These are phyloP conservation scores for Sarocladium strictum DNA, from an alignment of 2,329 filamentous ascomycete species.

Conservation along the genomic window DNA sequence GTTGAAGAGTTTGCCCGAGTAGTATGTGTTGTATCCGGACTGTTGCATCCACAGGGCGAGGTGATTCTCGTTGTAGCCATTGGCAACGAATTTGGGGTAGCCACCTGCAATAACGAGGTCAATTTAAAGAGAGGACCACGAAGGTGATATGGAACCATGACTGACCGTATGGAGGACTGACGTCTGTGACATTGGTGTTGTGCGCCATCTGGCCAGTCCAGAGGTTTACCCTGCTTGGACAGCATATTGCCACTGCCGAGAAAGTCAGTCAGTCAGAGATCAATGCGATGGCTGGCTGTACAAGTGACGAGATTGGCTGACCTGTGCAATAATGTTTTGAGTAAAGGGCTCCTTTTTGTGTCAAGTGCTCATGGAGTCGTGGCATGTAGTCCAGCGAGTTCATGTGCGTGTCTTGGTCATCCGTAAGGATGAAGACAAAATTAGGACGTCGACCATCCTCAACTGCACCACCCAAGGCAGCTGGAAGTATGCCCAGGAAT, in stretches of 20 bases:
- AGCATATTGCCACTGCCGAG: constrained; percentile 10
- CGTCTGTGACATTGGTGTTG: constrained; percentile 13
- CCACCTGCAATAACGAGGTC: too few species aligned
- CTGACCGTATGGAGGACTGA: constrained; percentile 8
- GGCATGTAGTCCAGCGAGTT: constrained; percentile 3
- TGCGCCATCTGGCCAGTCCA: constrained; percentile 11
- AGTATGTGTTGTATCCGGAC: constrained; percentile 45
- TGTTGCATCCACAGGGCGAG: constrained; percentile 45
- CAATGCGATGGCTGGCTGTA: too few species aligned
- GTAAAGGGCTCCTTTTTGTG: constrained; percentile 8
- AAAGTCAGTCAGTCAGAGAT: too few species aligned
- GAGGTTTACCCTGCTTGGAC: constrained; percentile 10
- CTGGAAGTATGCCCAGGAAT: too few species aligned
- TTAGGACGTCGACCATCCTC: too few species aligned
- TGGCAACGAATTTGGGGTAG: constrained; percentile 43
- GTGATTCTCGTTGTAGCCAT: constrained; percentile 43
- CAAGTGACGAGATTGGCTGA: too few species aligned
- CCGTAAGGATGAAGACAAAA: neutral
- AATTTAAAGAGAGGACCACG: too few species aligned
- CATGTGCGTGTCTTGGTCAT: neutral
- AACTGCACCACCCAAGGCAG: too few species aligned
- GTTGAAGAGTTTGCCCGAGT: constrained; percentile 50
- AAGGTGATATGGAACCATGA: too few species aligned
- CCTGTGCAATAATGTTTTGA: constrained; percentile 12
- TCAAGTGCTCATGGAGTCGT: neutral